Conservation (phyloP, 805 yeast species). For the Metschnikowia dekortorum region DNA sequence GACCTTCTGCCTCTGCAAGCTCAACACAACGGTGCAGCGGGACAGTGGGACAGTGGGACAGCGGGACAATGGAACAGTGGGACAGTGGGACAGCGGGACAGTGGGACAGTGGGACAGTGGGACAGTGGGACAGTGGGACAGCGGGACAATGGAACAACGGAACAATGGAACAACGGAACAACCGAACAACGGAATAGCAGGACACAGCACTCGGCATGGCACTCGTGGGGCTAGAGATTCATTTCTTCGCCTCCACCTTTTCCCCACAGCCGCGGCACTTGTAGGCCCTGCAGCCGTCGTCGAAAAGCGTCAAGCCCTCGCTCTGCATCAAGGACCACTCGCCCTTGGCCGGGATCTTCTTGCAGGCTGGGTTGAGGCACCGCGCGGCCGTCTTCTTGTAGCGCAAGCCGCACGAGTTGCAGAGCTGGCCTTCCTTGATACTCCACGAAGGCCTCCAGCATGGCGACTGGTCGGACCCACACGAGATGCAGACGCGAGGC, state of each 20-base stretch:
- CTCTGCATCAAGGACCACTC: slow-evolving; percentile 87
- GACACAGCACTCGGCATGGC: no score
- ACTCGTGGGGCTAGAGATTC: background rate
- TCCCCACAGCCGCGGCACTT: slow-evolving; percentile 42
- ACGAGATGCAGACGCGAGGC: slow-evolving; percentile 74
- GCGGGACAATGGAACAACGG: no score
- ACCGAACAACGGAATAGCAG: no score
- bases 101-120: no score
- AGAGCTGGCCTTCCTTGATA: slow-evolving; percentile 82
- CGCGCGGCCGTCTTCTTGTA: slow-evolving; percentile 93
- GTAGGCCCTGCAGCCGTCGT: slow-evolving; percentile 37
- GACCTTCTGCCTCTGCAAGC: no score
- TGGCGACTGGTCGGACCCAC: slow-evolving; percentile 88
- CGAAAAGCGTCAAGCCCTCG: slow-evolving; percentile 47
- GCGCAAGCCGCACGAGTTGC: slow-evolving; percentile 93
- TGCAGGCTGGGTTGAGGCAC: slow-evolving; percentile 70
- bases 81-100: no score
- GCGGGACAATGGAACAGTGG: no score
- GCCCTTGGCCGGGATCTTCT: slow-evolving; percentile 92
- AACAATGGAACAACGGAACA: no score
- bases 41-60: no score
- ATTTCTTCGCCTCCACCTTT: slow-evolving; percentile 33
- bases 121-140: no score
- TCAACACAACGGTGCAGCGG: no score
- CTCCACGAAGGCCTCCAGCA: slow-evolving; percentile 99